Evolutionary conservation across 495 filamentous ascomycete genomes (phyloP).

Genomic region (Viridothelium virens): DNA sequence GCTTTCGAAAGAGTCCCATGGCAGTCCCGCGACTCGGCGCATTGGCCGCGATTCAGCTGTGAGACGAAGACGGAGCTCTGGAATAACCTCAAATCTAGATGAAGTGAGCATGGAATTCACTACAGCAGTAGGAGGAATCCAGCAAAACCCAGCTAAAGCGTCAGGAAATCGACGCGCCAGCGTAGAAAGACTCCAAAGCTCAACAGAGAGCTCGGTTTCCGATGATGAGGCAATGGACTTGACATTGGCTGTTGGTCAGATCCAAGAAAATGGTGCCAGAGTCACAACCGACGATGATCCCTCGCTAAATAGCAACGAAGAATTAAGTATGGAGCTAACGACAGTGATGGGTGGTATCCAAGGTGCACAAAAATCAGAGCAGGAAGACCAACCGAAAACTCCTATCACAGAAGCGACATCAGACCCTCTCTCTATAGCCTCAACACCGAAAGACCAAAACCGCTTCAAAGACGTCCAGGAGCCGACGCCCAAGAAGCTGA

Average conservation of each 20-base stretch:
- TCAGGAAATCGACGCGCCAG: conserved; percentile 23
- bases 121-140: conserved; percentile 70
- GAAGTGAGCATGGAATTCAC: conserved; percentile 60
- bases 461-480: conserved; percentile 44
- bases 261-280: conserved; percentile 23
- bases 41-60: conserved; percentile 10
- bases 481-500: conserved; percentile 36
- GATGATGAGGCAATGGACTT: conserved; percentile 64
- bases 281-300: conserved; percentile 14
- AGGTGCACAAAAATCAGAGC: conserved; percentile 10
- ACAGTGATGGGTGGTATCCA: conserved; percentile 59
- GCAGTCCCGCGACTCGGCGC: conserved; percentile 26
- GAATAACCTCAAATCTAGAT: conserved; percentile 24
- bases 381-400: conserved; percentile 29
- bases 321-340: conserved; percentile 78
- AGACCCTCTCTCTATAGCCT: conserved; percentile 31
- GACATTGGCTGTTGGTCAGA: conserved; percentile 65
- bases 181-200: conserved; percentile 22
- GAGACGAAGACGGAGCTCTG: conserved; percentile 24
- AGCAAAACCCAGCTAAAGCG: conserved; percentile 22
- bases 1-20: conserved; percentile 15
- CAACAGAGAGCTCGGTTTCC: conserved; percentile 21
- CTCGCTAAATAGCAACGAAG: conserved; percentile 51
- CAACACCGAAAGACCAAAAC: conserved; percentile 45
- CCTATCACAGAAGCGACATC: conserved; percentile 44